Evolutionary conservation across 2,329 filamentous ascomycete genomes (phyloP).

Genomic region (Talaromyces sp.): DNA sequence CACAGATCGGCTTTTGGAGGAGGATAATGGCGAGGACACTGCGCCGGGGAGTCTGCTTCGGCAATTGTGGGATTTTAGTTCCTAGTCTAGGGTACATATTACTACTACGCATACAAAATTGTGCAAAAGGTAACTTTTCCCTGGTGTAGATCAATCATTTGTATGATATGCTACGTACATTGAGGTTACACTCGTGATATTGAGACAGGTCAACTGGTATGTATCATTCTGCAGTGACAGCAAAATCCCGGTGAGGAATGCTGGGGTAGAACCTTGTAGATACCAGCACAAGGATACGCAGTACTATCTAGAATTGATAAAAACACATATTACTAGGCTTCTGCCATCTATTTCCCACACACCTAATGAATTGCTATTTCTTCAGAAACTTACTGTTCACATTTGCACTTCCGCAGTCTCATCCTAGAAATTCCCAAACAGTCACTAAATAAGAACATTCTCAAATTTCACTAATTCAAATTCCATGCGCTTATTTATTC

Average conservation of each 20-base stretch:
- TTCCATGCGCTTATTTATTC: neutral
- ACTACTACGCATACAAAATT: neutral
- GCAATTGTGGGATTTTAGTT: constrained; percentile 32
- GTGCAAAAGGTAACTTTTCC: neutral
- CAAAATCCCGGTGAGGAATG: neutral
- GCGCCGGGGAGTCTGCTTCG: constrained; percentile 32
- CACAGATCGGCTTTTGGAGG: constrained; percentile 34
- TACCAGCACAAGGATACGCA: too few relatives aligned
- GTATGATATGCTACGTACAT: neutral
- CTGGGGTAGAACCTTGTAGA: neutral
- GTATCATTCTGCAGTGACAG: neutral
- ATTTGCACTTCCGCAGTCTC: neutral
- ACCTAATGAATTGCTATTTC: too few relatives aligned
- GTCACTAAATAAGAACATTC: neutral
- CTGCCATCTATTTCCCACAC: too few relatives aligned
- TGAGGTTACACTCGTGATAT: neutral
- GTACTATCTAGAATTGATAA: too few relatives aligned
- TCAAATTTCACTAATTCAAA: neutral
- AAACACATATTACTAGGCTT: too few relatives aligned
- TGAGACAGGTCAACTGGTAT: neutral
- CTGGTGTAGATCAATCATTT: neutral
- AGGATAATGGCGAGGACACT: constrained; percentile 35
- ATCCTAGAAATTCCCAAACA: neutral
- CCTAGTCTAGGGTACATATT: neutral
- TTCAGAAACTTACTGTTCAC: neutral